Base-by-base conservation (phyloP, 768 basidiomycete species). In the Russula sp. region DNA sequence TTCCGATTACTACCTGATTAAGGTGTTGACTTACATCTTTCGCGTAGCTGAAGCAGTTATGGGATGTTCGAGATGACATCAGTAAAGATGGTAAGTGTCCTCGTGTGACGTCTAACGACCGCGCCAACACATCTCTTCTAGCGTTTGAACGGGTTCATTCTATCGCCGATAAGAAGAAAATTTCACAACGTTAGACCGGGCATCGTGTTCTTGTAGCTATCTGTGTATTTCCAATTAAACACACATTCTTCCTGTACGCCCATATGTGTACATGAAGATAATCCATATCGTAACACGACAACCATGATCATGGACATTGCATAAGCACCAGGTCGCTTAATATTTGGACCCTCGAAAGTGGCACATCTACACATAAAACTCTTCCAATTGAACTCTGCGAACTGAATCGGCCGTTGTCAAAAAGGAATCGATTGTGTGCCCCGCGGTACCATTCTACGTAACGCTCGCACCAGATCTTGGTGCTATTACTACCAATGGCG, bases 81-180 rank as follows among this genome's bases (percentile, higher is more conserved):
- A 65, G 64, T 9, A 65, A 65, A 56, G 64, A 65, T 22, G 64
- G 64, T 65, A 5, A 38, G 40, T 2, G 26, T 48, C 32, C 32
- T 65, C 51, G 36, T 53, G 28, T 51, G 22, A n/a, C 36, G 11
- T 14, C 7, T 8, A 7, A 8, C 20, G 1, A 36, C 40, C 14
- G 10, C 9, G 7, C 34, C 51, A 36, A 65, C 55, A 0, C 9
- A 3, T n/a, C 16, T 42, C 38, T 28, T 51, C 42, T 26, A 65
- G 64, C 64, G 32, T 65, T 65, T 30, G 60, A 65, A 50, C 54
- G 60, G 6, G 64, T 61, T 46, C 60, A 61, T 57, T 61, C 64
- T 49, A 65, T 61, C 55, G 53, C 60, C 53, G 49, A 61, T 20
- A 38, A 48, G 54, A 65, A 52, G 50, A 56, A 52, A 50, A 51